Evolutionary conservation across 2,329 filamentous ascomycete species (phyloP), one percentile per base, ranked within the genome.

Genomic region (Phialophora chinensis): DNA sequence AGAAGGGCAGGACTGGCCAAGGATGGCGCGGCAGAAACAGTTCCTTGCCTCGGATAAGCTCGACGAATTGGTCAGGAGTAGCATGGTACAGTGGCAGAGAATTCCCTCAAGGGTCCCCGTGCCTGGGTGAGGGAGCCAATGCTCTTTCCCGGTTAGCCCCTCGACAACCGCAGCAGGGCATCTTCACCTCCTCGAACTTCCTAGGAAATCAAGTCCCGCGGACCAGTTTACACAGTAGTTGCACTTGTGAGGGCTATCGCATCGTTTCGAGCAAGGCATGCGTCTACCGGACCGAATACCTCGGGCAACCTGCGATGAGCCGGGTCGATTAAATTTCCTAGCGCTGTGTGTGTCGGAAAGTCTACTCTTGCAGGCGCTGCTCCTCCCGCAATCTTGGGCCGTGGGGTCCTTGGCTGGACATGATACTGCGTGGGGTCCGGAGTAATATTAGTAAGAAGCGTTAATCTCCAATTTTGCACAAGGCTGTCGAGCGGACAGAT

Each of bases 201-300:
- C 38, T 55, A 55, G 53, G 53, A 33, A 55, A 55, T 35, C 53
- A n/a, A 55, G 53, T 55, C 53, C 53, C 53, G 29, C 29, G 53
- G 53, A 35, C 38, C 12, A 44, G 38, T n/a, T 2, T 17, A 35
- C 7, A 7, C 33, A 35, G 33, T 12, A 20, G n/a, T 23, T 52
- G n/a, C 47, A 20, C 11, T 5, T 4, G 25, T 4, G 4, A 4
- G 10, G 25, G 25, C 49, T 20, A 27, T 53, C 49, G 11, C 49
- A 27, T 27, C 20, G 23, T n/a, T 3, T 29, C 23, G 8, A 12
- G 27, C 23, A n/a, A 29, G 23, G 2, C 4, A 53, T 53, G 12
- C 20, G 14, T 10, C 49, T 23, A 11, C 47, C 47, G 11, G 23
- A n/a, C 33, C 33, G 33, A 44, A 44, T 17, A 44, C 38, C 38